Base-by-base conservation (phyloP, 768 basidiomycete species). In the Nidula microcarpa region DNA sequence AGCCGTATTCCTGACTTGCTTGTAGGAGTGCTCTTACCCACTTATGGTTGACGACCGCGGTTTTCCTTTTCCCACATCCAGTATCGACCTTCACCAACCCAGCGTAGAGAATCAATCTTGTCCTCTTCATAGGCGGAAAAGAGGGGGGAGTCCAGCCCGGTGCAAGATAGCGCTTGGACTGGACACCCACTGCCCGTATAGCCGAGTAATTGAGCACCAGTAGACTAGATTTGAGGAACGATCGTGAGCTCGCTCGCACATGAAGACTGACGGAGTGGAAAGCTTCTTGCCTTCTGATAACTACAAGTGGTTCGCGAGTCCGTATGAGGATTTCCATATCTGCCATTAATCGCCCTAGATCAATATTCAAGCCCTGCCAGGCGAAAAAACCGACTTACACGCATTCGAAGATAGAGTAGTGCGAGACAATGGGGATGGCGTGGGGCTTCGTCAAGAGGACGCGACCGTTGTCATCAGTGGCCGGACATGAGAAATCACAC, bases 321-420 rank as follows among this genome's bases (percentile, higher is more conserved):
- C 13, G 33, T n/a, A 34, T n/a, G 17, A 41, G 14, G 18, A 9
- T 33, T 33, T 13, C 11, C 18, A 23, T 10, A 46, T 49, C 17
- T 23, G n/a, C 47, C 46, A 49, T 47, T 0, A 6, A 23, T 45
- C 18, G 16, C 11, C n/a, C 16, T 37, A 16, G 9, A 4, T 51
- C 37, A 17, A 41, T 18, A 39, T 9, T 34, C 14, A 44, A 3
- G 8, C 17, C 10, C 18, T 33, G 5, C 23, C 47, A 43, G 33
- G 11, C 8, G 32, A 14, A 10, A 8, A 10, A 9, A 33, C 11
- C 18, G 9, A 50, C 55, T 6, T 47, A 56, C 55, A 53, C 36
- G 55, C 55, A 56, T 41, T 53, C 43, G 36, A 56, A 56, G 34
- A 56, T 50, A 5, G 55, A 56, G 36, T 53, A 56, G 6, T 13